Evolutionary conservation across 139 green algal species (phyloP).

Genomic region (Raphidocelis subcapitata): DNA sequence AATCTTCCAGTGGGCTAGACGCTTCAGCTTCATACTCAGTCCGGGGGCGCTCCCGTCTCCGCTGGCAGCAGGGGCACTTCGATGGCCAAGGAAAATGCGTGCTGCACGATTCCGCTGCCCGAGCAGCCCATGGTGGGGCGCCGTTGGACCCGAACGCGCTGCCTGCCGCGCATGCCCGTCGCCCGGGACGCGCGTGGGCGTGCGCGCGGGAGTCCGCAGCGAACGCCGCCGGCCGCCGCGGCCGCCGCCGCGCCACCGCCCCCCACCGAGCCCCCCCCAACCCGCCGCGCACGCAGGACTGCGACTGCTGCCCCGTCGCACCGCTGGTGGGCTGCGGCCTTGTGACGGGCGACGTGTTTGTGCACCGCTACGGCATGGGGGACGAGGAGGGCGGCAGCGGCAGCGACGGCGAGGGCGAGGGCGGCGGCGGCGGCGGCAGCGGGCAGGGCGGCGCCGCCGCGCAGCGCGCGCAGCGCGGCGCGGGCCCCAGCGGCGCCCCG

Average conservation of each 20-base stretch:
- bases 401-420: neutral
- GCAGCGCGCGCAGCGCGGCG: conserved; percentile 3
- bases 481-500: neutral
- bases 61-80: too few relatives aligned
- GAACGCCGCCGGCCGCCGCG: neutral
- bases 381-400: neutral
- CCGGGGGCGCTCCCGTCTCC: too few relatives aligned
- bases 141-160: neutral
- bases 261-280: neutral
- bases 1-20: too few relatives aligned
- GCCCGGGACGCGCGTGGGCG: too few relatives aligned
- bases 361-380: conserved; percentile 35
- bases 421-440: neutral
- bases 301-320: conserved; percentile 41
- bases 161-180: neutral
- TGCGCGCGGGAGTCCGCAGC: too few relatives aligned
- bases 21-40: too few relatives aligned
- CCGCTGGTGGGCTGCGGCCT: conserved; percentile 49
- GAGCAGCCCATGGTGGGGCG: conserved; percentile 51
- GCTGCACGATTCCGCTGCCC: conserved; percentile 28
- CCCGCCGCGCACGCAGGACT: conserved; percentile 9
- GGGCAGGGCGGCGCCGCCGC: neutral
- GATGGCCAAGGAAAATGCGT: neutral
- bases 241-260: neutral
- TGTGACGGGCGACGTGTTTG: conserved; percentile 47